A percentile compares a stretch with the other conserved stretches of the same genome.
Evolutionary conservation across 2,329 filamentous ascomycete genomes (phyloP).

Genomic region (Cladophialophora carrionii): DNA sequence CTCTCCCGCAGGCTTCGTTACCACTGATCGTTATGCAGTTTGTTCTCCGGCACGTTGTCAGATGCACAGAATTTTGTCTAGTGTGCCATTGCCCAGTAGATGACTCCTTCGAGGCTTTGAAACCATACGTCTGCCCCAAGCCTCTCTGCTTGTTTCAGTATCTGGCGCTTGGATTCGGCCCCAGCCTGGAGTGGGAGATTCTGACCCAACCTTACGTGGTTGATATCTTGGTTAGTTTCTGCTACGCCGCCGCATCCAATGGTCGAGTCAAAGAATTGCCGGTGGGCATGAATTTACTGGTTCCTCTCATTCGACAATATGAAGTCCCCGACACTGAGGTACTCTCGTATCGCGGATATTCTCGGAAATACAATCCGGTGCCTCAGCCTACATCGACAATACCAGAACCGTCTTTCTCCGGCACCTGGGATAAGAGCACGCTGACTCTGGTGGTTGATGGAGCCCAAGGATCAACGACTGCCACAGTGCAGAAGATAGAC

Average conservation of each 20-base stretch:
- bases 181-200: slow-evolving; percentile 83
- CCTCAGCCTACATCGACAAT: neutral
- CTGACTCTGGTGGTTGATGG: slow-evolving; percentile 1
- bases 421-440: slow-evolving; percentile 7
- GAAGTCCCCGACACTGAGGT: neutral
- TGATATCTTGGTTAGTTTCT: slow-evolving; percentile 81
- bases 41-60: slow-evolving; percentile 72
- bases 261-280: slow-evolving; percentile 58
- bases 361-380: neutral
- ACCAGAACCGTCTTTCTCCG: slow-evolving; percentile 3
- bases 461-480: neutral
- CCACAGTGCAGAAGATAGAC: neutral
- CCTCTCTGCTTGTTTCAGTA: slow-evolving; percentile 84
- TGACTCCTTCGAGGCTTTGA: slow-evolving; percentile 60
- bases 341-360: neutral
- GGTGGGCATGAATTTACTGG: slow-evolving; percentile 58
- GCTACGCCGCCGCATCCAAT: slow-evolving; percentile 62
- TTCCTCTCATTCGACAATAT: slow-evolving; percentile 49
- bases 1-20: slow-evolving; percentile 52
- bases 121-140: slow-evolving; percentile 72
- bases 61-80: slow-evolving; percentile 84
- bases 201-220: slow-evolving; percentile 77
- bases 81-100: slow-evolving; percentile 74
- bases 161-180: slow-evolving; percentile 81
- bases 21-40: slow-evolving; percentile 72